Base-by-base conservation (phyloP, 352 stramenopile species). In the Globisporangium orthogonon region DNA sequence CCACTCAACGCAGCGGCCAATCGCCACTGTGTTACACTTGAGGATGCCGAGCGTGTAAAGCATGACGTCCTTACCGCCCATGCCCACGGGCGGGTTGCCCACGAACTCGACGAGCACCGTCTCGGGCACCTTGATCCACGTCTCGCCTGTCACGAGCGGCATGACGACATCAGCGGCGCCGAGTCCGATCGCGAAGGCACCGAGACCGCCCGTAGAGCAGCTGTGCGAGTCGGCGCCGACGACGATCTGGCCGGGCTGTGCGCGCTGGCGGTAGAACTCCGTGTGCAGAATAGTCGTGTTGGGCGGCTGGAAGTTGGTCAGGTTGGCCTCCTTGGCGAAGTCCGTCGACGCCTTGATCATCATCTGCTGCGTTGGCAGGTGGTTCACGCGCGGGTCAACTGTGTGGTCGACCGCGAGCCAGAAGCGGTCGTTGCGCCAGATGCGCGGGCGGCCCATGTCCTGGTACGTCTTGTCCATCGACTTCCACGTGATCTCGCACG, bases 251-350 rank as follows among this genome's bases (percentile, higher is more conserved):
- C 83, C 81, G 0, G 83, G 83, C 65, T 91, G 81, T 15, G 83
- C 83, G 58, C 83, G 83, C 57, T 94, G 79, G 57, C 83, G 83
- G 66, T 89, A 90, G 65, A 94, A 94, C 66, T 94, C 83, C 0
- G 83, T 94, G 79, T 94, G 83, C 52, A 94, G 58, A 58, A 94
- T 94, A 30, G 83, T 94, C 0, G 81, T 91, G 71, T 94, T 94
- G 41, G 83, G 79, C 23, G 78, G 78, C 67, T 91, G 80, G 69
- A 88, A 94, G 69, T 94, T 88, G 50, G 80, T 88, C 41, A 94
- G 62, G 31, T 82, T 50, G 40, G 81, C 79, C 65, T 91, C 83
- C 58, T 85, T 86, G 51, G 83, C 83, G 57, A 94, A 94, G 64
- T 91, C 76, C 62, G 73, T 72, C 17, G 75, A 89, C 46, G 78